A percentile compares a stretch with the other conserved stretches of the same genome.
Evolutionary conservation across 177 flowering plant genomes (phyloP).

Genomic region (Vitis hybrid): DNA sequence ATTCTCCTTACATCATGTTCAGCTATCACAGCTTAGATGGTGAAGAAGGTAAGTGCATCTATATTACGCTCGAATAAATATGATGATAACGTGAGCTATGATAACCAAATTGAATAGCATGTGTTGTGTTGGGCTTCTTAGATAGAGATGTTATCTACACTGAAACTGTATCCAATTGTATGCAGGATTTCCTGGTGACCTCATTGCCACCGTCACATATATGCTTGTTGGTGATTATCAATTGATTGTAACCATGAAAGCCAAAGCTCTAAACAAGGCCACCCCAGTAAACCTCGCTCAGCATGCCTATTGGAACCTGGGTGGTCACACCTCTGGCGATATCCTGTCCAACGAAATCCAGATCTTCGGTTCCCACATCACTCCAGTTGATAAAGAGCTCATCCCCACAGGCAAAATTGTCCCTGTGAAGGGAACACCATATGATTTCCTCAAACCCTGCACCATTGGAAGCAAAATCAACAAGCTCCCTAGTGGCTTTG

Average conservation of each 20-base stretch:
- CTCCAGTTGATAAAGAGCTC: conserved; percentile 54
- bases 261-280: conserved; percentile 55
- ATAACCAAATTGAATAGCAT: not conserved
- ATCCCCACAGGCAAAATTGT: conserved; percentile 71
- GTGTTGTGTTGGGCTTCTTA: not conserved
- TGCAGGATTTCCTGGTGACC: conserved; percentile 78
- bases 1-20: conserved; percentile 26
- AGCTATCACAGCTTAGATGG: conserved; percentile 40
- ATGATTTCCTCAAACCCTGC: conserved; percentile 32
- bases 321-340: conserved; percentile 69
- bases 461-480: conserved; percentile 19
- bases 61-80: not conserved
- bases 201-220: conserved; percentile 54
- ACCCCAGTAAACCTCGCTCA: conserved; percentile 86
- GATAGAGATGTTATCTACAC: not conserved
- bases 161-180: not conserved
- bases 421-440: conserved; percentile 58
- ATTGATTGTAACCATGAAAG: conserved; percentile 56
- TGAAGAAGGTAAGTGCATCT: conserved; percentile 33
- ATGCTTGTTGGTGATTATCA: conserved; percentile 30
- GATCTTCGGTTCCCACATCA: conserved; percentile 54
- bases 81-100: conserved; percentile 7
- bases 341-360: conserved; percentile 56
- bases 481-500: conserved; percentile 27
- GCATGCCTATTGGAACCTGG: conserved; percentile 86